Conservation (phyloP, 129 eudicot genomes). For the Heracleum sosnowskyi region DNA sequence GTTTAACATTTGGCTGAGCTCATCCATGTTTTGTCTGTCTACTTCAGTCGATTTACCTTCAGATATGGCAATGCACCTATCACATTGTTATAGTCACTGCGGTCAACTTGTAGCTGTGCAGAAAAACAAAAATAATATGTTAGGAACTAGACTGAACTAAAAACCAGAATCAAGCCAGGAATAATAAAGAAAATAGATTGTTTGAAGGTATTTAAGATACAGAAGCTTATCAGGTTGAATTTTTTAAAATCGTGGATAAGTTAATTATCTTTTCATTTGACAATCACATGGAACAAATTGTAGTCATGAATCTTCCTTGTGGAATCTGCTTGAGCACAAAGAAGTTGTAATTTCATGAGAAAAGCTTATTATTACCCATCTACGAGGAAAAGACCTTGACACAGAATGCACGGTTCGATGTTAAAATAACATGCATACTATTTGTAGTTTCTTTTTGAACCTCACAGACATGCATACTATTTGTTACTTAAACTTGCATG, state of each 20-base stretch:
- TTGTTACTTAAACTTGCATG: no score
- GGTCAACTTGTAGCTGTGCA: slow-evolving; percentile 78
- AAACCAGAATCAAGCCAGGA: not conserved
- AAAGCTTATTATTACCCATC: not conserved
- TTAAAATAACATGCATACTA: not conserved
- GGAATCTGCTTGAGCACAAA: not conserved
- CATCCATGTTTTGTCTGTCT: not conserved
- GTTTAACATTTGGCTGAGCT: not conserved
- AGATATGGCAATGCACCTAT: slow-evolving; percentile 92
- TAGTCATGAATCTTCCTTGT: not conserved
- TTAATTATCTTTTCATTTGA: not conserved
- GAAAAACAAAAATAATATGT: slow-evolving; percentile 9
- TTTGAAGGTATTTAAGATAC: not conserved
- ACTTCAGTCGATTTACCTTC: slow-evolving; percentile 67
- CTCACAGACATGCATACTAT: no score
- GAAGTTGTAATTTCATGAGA: not conserved
- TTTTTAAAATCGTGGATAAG: not conserved
- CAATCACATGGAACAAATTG: not conserved
- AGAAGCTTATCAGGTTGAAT: not conserved
- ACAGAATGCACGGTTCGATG: not conserved
- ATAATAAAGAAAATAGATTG: not conserved
- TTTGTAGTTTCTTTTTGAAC: not conserved
- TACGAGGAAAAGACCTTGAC: not conserved
- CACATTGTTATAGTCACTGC: slow-evolving; percentile 89
- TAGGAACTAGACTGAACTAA: not conserved